Evolutionary conservation across 2,329 filamentous ascomycete genomes (phyloP), one percentile per base, ranked within the genome.

Genomic region (Paecilomyces sp.): DNA sequence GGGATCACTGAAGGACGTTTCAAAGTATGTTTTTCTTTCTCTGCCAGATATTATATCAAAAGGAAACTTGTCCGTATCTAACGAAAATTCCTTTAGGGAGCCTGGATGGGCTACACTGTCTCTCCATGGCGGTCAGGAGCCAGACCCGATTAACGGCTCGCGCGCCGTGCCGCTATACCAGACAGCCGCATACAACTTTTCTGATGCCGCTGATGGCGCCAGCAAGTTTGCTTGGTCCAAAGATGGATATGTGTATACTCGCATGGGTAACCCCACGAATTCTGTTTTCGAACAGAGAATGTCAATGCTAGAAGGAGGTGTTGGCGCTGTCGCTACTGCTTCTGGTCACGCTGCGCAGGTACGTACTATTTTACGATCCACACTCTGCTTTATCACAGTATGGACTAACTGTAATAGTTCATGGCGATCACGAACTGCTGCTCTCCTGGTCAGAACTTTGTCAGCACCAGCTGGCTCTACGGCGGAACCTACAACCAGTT

Each of bases 401-500:
- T 28, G 6, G 25, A 28, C 25, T 28, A 28, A 28, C 25, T 28
- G 18, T 24, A 18, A 1, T 90, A 94, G 72, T 94, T 94, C 79
- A 90, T 94, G 79, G 81, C 89, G 58, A 85, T 95, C 69, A 81
- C 84, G 41, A 85, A 90, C 9, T 85, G 95, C 24, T 89, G 89
- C 6, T 84, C 89, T 57, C 82, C 85, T 0, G 91, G 91, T 55
- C 90, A 94, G 80, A 95, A 95, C 80, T 92, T 95, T 67, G 83
- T 95, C 57, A 88, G 88, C 30, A 93, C 91, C 9, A 85, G 88
- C 28, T 92, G 92, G 77, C 81, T 95, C 56, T 93, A 95, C 76
- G 91, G 91, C 66, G 91, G 90, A 75, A 94, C 91, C 25, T 94
- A 93, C 81, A 94, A 95, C 79, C 91, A 94, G 80, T 84, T 95